phyloP scores from a whole-genome alignment of 495 filamentous ascomycete genomes.

The Parathielavia hyrcaniae region DNA sequence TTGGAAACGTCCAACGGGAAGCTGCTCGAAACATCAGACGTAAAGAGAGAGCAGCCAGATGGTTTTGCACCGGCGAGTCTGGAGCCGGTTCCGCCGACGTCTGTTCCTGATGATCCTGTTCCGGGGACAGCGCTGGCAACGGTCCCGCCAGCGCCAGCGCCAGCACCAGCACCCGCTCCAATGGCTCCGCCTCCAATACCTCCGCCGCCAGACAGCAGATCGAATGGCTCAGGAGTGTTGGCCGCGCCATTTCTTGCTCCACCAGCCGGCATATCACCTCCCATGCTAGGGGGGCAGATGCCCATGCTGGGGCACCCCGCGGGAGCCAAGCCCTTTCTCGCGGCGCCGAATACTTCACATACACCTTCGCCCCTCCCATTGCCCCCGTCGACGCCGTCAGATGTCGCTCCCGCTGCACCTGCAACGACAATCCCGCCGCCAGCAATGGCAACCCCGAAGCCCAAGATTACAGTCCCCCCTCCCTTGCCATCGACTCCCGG shows the following conservation, averaged over 20 bases:
- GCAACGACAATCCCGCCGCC: slow-evolving; percentile 13
- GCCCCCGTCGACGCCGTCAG: slow-evolving; percentile 15
- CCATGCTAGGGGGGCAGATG: slow-evolving; percentile 24
- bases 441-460: slow-evolving; percentile 12
- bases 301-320: slow-evolving; percentile 23
- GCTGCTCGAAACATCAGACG: slow-evolving; percentile 7
- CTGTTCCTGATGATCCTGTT: slow-evolving; percentile 11
- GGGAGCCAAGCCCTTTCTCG: slow-evolving; percentile 35
- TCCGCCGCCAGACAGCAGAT: slow-evolving; percentile 31
- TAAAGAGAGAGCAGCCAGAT: slow-evolving; percentile 24
- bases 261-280: slow-evolving; percentile 21
- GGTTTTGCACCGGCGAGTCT: not conserved
- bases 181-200: slow-evolving; percentile 28
- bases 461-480: slow-evolving; percentile 8
- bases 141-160: not conserved
- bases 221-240: slow-evolving; percentile 35
- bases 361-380: slow-evolving; percentile 37
- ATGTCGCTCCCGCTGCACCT: slow-evolving; percentile 3
- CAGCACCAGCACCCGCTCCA: slow-evolving; percentile 19
- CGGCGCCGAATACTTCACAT: slow-evolving; percentile 41
- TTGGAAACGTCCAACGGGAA: slow-evolving; percentile 21
- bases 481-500: slow-evolving; percentile 13
- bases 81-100: slow-evolving; percentile 8
- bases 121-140: not conserved
- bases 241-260: slow-evolving; percentile 39